A percentile compares a stretch with the other conserved stretches of the same genome.
Evolutionary conservation across 768 basidiomycete species (phyloP).

Genomic region (Tephrocybe sp.): DNA sequence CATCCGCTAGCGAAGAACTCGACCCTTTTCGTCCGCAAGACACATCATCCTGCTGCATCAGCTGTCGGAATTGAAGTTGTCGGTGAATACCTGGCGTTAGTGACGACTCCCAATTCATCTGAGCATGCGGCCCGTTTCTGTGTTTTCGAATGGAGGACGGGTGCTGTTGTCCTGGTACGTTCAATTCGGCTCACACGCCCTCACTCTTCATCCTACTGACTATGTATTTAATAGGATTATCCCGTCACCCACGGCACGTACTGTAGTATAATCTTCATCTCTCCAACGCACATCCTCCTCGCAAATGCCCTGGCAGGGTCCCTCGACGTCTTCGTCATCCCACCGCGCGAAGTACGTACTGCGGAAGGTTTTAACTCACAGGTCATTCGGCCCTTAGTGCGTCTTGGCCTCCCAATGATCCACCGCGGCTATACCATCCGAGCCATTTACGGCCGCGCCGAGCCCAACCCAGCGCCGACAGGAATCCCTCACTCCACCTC

Average conservation of each 20-base stretch:
- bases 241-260: constrained; percentile 16
- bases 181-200: no score
- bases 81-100: constrained; percentile 39
- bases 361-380: background rate
- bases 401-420: constrained; percentile 3
- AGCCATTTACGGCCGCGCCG: constrained; percentile 7
- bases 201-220: no score
- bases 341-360: background rate
- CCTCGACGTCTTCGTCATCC: constrained; percentile 22
- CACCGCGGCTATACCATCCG: background rate
- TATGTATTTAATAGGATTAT: constrained; percentile 10
- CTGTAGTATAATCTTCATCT: constrained; percentile 21
- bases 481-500: background rate
- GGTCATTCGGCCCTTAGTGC: background rate
- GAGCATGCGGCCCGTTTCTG: constrained; percentile 29
- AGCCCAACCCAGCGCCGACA: constrained; percentile 9
- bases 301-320: constrained; percentile 19
- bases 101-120: constrained; percentile 24
- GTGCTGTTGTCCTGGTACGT: constrained; percentile 32
- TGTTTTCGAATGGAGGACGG: constrained; percentile 43
- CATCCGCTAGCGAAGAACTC: constrained; percentile 32
- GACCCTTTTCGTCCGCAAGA: constrained; percentile 25
- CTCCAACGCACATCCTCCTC: constrained; percentile 22
- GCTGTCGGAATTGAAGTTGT: constrained; percentile 43
- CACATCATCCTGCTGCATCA: constrained; percentile 20